Conservation (phyloP, 768 basidiomycete genomes). For the Collybia sp. region DNA sequence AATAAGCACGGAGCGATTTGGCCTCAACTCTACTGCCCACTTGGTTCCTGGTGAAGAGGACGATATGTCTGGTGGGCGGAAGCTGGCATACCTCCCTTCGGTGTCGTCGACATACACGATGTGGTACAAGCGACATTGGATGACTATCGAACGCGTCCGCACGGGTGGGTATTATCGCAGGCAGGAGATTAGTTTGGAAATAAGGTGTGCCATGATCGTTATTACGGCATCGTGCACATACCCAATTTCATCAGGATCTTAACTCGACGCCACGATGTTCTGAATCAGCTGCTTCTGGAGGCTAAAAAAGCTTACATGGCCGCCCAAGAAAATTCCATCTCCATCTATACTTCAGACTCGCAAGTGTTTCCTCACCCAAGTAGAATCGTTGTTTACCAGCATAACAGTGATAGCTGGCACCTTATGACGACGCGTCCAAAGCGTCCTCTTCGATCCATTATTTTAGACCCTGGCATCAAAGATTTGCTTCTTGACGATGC, state of each 20-base stretch:
- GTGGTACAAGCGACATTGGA: slow-evolving; percentile 44
- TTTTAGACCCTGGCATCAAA: slow-evolving; percentile 61
- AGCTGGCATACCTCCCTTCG: slow-evolving; percentile 39
- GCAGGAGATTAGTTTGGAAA: not conserved
- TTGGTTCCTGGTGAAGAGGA: slow-evolving; percentile 33
- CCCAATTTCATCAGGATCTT: slow-evolving; percentile 36
- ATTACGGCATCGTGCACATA: too few species aligned
- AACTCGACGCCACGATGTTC: slow-evolving; percentile 35
- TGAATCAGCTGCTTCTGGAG: slow-evolving; percentile 49
- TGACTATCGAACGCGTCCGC: slow-evolving; percentile 28
- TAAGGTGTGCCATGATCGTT: not conserved
- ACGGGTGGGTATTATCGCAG: not conserved
- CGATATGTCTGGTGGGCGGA: slow-evolving; percentile 20
- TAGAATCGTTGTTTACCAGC: not conserved
- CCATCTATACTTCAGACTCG: slow-evolving; percentile 47
- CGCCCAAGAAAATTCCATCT: slow-evolving; percentile 47
- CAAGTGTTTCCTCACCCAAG: slow-evolving; percentile 11
- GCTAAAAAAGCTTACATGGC: slow-evolving; percentile 47
- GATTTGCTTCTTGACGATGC: slow-evolving; percentile 62
- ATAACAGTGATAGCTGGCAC: slow-evolving; percentile 40
- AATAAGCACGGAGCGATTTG: slow-evolving; percentile 35
- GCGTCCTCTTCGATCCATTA: slow-evolving; percentile 55
- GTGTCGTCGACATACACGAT: slow-evolving; percentile 29
- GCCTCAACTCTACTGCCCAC: slow-evolving; percentile 22
- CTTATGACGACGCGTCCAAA: slow-evolving; percentile 51